Base-by-base conservation (phyloP, 2,329 filamentous ascomycete species). In the Dactylellina sp. region DNA sequence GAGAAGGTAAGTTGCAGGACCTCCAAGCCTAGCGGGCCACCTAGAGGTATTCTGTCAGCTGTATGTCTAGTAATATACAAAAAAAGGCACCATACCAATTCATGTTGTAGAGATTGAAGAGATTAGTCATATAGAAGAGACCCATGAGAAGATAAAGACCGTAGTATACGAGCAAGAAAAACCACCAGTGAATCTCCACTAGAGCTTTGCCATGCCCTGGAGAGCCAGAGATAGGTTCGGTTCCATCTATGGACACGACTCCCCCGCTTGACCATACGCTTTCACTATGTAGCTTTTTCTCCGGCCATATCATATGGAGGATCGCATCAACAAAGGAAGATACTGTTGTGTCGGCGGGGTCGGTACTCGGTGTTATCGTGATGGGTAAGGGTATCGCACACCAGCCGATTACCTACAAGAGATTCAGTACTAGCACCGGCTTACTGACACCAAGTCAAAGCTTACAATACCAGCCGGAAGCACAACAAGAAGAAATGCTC, bases 151-250 rank as follows among this genome's bases (percentile, higher is more conserved):
- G 89, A 80, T 90, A 90, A 76, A 89, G 86, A 65, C 87, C 87
- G 79, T 90, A 90, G 81, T 89, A 90, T 65, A 89, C 85, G 53
- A 89, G 85, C 39, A 90, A 82, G 78, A 90, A 90, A 83, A 89
- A 89, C 88, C 88, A 90, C 78, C 90, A 90, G 81, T 89, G 89
- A 76, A 90, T 85, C 75, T 86, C 85, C 2, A 90, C 88, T 44
- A 85, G 83, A 4, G 88, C 86, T 76, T 85, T 83, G 68, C 88
- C 88, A 82, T 90, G 87, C 24, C 88, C 88, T 0, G 88, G 87
- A 0, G 82, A 81, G 76, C 64, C 82, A 81, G 40, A 80, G 80
- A 24, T 76, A 63, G 44, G 74, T 70, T 68, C 77, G 44, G 78
- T 79, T 56, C 71, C 76, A 35, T 55, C 44, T 20, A 70, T 32